phyloP scores from a whole-genome alignment of 371 early-diverging fungal genomes.

The Rhizopus delemar region DNA sequence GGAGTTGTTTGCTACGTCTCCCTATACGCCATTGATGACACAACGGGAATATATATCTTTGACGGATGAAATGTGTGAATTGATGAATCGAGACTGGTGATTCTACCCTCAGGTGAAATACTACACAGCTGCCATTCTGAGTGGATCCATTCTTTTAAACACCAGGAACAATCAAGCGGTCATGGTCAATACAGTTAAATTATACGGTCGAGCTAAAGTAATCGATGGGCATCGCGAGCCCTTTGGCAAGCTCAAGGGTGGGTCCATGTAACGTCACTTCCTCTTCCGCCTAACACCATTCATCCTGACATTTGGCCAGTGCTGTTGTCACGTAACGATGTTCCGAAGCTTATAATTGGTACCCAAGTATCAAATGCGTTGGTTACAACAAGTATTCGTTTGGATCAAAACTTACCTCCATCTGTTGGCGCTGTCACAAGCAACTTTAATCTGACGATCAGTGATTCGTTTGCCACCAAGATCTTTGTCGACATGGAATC shows the following conservation, averaged over 20 bases:
- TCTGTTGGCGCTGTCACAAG: constrained; percentile 6
- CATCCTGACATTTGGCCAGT: constrained; percentile 16
- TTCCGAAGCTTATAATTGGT: constrained; percentile 12
- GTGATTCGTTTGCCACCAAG: not conserved
- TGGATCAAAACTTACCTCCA: constrained; percentile 8
- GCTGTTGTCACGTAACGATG: constrained; percentile 6
- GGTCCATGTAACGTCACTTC: constrained; percentile 1
- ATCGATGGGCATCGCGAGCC: constrained; percentile 17
- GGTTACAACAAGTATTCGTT: constrained; percentile 10
- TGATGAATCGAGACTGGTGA: too few relatives aligned
- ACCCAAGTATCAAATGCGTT: constrained; percentile 15
- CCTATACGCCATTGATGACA: too few relatives aligned
- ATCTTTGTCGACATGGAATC: too few relatives aligned
- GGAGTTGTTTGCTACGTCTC: too few relatives aligned
- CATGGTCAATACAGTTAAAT: constrained; percentile 31
- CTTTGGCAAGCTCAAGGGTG: constrained; percentile 14
- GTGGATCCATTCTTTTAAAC: too few relatives aligned
- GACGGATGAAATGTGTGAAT: too few relatives aligned
- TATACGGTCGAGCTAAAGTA: constrained; percentile 21
- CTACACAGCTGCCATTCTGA: too few relatives aligned
- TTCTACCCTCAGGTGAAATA: too few relatives aligned
- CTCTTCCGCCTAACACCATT: constrained; percentile 3
- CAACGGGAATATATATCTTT: too few relatives aligned
- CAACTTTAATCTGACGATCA: not conserved
- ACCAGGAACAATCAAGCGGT: constrained; percentile 25